These are phyloP conservation scores for Friedmanniomyces simplex DNA, from an alignment of 495 filamentous ascomycete species.

Conservation along the genomic window DNA sequence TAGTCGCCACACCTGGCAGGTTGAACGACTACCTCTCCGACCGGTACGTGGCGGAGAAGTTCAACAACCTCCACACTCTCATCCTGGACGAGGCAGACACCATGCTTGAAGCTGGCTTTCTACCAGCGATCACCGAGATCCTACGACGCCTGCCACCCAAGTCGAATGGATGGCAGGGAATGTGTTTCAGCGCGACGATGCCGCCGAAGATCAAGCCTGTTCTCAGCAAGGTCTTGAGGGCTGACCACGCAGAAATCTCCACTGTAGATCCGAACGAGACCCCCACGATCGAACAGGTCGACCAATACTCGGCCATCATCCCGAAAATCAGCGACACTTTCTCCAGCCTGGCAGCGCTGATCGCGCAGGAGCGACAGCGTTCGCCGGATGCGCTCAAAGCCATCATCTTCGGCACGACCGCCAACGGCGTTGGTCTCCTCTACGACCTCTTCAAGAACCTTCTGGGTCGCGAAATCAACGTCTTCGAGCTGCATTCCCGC, in stretches of 20 bases:
- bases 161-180: slow-evolving; percentile 81
- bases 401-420: slow-evolving; percentile 60
- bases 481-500: slow-evolving; percentile 51
- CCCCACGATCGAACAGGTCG: slow-evolving; percentile 72
- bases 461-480: slow-evolving; percentile 35
- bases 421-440: slow-evolving; percentile 50
- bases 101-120: slow-evolving; percentile 81
- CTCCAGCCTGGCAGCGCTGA: slow-evolving; percentile 67
- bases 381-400: slow-evolving; percentile 43
- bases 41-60: slow-evolving; percentile 45
- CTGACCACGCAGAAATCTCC: slow-evolving; percentile 66
- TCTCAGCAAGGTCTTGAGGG: slow-evolving; percentile 57
- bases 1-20: slow-evolving; percentile 85
- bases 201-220: slow-evolving; percentile 71
- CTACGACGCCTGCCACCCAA: slow-evolving; percentile 58
- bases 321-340: slow-evolving; percentile 60
- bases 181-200: slow-evolving; percentile 92
- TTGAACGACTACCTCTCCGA: slow-evolving; percentile 77
- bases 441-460: slow-evolving; percentile 37
- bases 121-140: slow-evolving; percentile 63
- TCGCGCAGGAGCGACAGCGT: slow-evolving; percentile 42
- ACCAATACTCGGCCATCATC: slow-evolving; percentile 61
- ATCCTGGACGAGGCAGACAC: slow-evolving; percentile 94
- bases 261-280: slow-evolving; percentile 69
- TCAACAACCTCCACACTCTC: slow-evolving; percentile 59